Percentiles rank a stretch among this genome's conserved stretches.
Evolutionary conservation across 768 basidiomycete species (phyloP).

Genomic region (Xerocomus brunneocitrinus): DNA sequence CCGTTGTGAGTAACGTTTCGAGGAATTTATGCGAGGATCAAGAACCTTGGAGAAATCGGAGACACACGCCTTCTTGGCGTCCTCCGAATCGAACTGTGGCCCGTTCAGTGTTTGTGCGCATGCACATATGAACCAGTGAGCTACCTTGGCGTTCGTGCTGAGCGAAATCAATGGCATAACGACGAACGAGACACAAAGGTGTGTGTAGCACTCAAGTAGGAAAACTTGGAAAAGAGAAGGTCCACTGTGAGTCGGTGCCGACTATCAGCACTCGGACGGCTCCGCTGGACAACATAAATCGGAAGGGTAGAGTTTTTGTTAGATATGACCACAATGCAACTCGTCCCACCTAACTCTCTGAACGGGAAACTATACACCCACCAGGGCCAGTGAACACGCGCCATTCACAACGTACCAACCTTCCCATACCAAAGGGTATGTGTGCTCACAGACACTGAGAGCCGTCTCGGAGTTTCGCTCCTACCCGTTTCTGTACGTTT

Average conservation of each 20-base stretch:
- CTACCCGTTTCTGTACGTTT: too few species aligned
- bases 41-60: slow-evolving; percentile 58
- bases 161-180: slow-evolving; percentile 37
- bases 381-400: neutral
- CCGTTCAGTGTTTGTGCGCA: neutral
- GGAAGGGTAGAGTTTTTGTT: neutral
- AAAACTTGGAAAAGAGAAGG: neutral
- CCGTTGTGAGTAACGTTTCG: neutral
- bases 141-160: slow-evolving; percentile 38
- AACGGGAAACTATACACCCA: neutral
- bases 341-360: neutral
- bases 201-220: neutral
- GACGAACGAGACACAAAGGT: neutral
- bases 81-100: slow-evolving; percentile 15
- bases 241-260: neutral
- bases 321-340: neutral
- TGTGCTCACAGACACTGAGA: neutral
- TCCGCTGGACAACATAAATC: neutral
- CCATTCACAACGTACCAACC: neutral
- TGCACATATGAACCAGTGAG: neutral
- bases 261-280: neutral
- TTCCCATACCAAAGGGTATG: neutral
- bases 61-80: slow-evolving; percentile 33
- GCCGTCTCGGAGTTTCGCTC: too few species aligned
- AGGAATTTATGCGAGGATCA: neutral